Evolutionary conservation across 192 early-diverging fungal species (phyloP).

Genomic region (Radiomyces spectabilis): DNA sequence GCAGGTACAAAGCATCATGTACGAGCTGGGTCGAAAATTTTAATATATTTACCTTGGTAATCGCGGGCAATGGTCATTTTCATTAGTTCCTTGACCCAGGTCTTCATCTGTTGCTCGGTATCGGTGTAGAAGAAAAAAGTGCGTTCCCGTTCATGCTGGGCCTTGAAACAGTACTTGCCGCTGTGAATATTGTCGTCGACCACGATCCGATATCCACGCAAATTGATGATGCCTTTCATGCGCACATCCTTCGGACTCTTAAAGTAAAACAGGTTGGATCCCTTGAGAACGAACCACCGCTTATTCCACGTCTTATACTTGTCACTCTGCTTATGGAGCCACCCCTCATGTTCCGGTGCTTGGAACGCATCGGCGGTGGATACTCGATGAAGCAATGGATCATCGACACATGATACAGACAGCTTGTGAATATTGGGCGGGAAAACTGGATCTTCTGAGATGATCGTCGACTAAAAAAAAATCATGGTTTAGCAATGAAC

Average conservation of each 20-base stretch:
- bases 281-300: conserved; percentile 54
- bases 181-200: conserved; percentile 45
- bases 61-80: conserved; percentile 54
- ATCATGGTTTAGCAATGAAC: no score
- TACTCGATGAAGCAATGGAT: no score
- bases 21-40: no score
- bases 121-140: conserved; percentile 53
- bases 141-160: conserved; percentile 44
- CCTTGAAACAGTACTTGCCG: conserved; percentile 58
- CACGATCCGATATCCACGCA: conserved; percentile 49
- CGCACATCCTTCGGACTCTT: conserved; percentile 41
- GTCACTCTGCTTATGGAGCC: conserved; percentile 48
- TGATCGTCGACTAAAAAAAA: no score
- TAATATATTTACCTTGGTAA: conserved; percentile 24
- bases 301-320: conserved; percentile 53
- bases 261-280: conserved; percentile 45
- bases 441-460: background rate
- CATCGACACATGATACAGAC: background rate
- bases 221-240: conserved; percentile 49
- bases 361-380: conserved; percentile 7
- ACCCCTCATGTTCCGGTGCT: conserved; percentile 48
- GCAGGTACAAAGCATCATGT: no score
- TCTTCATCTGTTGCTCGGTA: conserved; percentile 32
- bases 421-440: background rate
- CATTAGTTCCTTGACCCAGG: conserved; percentile 54